phyloP scores from a whole-genome alignment of 2,329 filamentous ascomycete genomes.

The Albifimbria verrucaria region DNA sequence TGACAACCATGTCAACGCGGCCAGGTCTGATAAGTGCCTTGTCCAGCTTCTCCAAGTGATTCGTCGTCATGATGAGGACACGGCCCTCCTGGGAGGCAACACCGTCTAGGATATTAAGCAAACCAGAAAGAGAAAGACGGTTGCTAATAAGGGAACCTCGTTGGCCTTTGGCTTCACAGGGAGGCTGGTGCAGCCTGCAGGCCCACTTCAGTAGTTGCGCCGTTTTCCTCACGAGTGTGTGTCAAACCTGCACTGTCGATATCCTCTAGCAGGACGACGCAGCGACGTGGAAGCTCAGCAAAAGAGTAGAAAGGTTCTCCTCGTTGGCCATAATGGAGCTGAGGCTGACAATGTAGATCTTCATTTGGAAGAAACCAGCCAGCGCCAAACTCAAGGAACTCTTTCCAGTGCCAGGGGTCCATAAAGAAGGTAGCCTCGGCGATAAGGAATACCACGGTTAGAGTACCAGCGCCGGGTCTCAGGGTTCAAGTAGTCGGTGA shows the following conservation, averaged over 20 bases:
- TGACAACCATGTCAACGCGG: constrained; percentile 57
- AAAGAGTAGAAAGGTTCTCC: constrained; percentile 65
- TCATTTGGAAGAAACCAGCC: constrained; percentile 66
- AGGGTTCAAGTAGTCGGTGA: constrained; percentile 61
- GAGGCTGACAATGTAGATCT: constrained; percentile 69
- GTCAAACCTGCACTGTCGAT: constrained; percentile 72
- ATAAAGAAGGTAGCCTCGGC: constrained; percentile 77
- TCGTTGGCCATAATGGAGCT: constrained; percentile 62
- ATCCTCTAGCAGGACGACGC: constrained; percentile 72
- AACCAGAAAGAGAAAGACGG: constrained; percentile 66
- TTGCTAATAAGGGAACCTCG: constrained; percentile 11
- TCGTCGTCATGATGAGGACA: constrained; percentile 65
- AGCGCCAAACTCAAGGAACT: constrained; percentile 68
- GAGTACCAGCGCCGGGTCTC: constrained; percentile 73
- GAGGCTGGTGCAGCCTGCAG: background rate
- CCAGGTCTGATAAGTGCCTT: constrained; percentile 61
- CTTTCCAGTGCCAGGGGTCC: constrained; percentile 82
- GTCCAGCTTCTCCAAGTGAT: constrained; percentile 59
- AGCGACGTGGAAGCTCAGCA: constrained; percentile 62
- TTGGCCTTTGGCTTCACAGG: constrained; percentile 7
- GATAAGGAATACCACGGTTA: constrained; percentile 79
- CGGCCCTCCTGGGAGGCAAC: constrained; percentile 61
- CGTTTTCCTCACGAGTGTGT: constrained; percentile 46
- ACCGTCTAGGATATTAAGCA: constrained; percentile 80
- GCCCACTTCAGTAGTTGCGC: constrained; percentile 15